These are phyloP conservation scores for Cubamyces sp. DNA, from an alignment of 768 basidiomycete genomes.

Conservation along the genomic window DNA sequence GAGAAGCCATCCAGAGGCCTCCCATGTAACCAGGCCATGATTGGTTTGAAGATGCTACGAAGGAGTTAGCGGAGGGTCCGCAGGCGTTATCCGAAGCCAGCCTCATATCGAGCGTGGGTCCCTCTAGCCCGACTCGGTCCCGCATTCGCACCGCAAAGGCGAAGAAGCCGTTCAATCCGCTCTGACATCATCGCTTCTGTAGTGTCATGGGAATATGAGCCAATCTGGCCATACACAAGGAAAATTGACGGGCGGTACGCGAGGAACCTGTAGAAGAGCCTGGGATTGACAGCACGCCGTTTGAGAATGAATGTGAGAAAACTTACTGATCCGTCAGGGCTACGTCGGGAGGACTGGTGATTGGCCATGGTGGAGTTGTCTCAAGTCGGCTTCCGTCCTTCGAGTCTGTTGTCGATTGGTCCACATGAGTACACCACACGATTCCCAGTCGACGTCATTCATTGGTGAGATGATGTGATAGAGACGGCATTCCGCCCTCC, in stretches of 20 bases:
- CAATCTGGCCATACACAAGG: background rate
- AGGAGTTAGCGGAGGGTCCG: background rate
- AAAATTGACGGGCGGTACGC: background rate
- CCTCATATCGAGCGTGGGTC: constrained; percentile 11
- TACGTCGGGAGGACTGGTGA: too few species aligned
- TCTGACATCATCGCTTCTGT: constrained; percentile 2
- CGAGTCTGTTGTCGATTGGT: too few species aligned
- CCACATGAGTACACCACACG: too few species aligned
- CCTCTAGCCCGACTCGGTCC: background rate
- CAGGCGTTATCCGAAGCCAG: constrained; percentile 6
- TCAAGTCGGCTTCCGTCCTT: too few species aligned
- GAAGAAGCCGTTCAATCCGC: background rate
- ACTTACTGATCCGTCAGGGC: too few species aligned
- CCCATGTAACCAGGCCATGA: background rate
- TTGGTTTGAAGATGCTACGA: background rate
- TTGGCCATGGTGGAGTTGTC: too few species aligned
- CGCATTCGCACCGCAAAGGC: background rate
- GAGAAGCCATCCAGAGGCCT: background rate
- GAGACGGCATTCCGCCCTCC: too few species aligned
- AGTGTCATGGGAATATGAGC: background rate
- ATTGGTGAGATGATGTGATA: too few species aligned
- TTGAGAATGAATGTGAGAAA: too few species aligned
- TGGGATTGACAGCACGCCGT: too few species aligned
- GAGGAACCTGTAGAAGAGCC: too few species aligned
- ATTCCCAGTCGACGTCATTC: too few species aligned